phyloP scores from a whole-genome alignment of 257 asterid genomes.

The Nicotiana attenuata region DNA sequence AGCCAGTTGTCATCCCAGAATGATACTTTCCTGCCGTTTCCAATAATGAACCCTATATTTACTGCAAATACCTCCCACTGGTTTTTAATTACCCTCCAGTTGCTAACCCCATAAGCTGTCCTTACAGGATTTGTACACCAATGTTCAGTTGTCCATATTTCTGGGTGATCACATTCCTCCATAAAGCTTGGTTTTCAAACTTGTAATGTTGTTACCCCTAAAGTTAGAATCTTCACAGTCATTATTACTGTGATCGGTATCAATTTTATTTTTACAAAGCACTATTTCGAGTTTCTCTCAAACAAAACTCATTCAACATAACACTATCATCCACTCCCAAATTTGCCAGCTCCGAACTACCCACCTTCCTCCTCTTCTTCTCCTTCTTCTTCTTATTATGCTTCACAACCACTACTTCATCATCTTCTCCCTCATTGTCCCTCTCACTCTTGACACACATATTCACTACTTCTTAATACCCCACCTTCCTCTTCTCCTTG shows the following conservation, averaged over 20 bases:
- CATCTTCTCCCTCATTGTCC: constrained; percentile 24
- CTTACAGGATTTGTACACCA: no score
- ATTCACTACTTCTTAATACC: background rate
- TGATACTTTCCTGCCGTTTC: no score
- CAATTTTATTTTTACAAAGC: constrained; percentile 10
- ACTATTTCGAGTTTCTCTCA: constrained; percentile 25
- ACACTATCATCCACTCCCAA: constrained; percentile 32
- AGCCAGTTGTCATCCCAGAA: no score
- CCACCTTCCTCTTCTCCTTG: background rate
- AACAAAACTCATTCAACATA: constrained; percentile 24
- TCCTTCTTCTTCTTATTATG: background rate
- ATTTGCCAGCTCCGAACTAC: constrained; percentile 31
- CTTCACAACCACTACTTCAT: constrained; percentile 14
- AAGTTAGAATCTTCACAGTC: background rate
- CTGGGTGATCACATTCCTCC: no score
- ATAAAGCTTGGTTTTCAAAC: no score
- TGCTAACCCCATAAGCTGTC: no score
- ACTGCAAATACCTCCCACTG: no score
- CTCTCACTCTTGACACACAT: constrained; percentile 16
- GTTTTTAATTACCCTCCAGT: no score
- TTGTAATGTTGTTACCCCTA: constrained; percentile 20
- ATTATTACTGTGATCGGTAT: background rate
- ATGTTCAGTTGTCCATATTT: no score
- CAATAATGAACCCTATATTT: no score
- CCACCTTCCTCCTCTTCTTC: constrained; percentile 41